Conservation (phyloP, 495 filamentous ascomycete species). For the Daldinia caldariorum region DNA sequence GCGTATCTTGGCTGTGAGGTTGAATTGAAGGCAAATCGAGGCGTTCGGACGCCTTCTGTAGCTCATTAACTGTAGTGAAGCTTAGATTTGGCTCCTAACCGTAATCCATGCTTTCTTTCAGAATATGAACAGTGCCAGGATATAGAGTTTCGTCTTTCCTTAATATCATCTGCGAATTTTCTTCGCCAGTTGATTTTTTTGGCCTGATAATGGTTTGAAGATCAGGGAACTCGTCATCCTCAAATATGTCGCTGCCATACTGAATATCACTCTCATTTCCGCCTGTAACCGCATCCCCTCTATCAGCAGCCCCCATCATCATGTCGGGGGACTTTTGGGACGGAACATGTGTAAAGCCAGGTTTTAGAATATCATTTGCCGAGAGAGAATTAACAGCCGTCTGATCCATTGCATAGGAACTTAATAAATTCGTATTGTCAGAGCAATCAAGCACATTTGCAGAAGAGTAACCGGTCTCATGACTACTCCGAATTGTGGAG, state of each 20-base stretch:
- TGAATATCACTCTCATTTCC: not conserved
- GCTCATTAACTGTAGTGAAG: conserved; percentile 48
- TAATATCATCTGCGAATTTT: conserved; percentile 48
- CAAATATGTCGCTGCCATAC: conserved; percentile 34
- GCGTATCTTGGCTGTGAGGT: not conserved
- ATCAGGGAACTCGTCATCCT: conserved; percentile 41
- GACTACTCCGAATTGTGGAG: conserved; percentile 14
- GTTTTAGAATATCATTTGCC: conserved; percentile 28
- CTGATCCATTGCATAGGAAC: conserved; percentile 7
- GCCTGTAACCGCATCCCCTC: not conserved
- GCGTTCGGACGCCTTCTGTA: conserved; percentile 41
- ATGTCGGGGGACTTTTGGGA: not conserved
- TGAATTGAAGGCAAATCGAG: conserved; percentile 31
- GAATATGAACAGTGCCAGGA: conserved; percentile 35
- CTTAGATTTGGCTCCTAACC: conserved; percentile 47
- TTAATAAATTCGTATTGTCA: not conserved
- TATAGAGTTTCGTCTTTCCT: conserved; percentile 46
- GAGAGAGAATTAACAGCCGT: conserved; percentile 18
- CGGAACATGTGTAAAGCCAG: not conserved
- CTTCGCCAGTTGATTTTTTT: conserved; percentile 30
- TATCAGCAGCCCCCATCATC: not conserved
- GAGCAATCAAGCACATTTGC: not conserved
- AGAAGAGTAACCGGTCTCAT: conserved; percentile 18
- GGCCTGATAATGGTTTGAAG: conserved; percentile 31
- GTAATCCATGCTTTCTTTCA: conserved; percentile 47